Evolutionary conservation across 169 alveolate species (phyloP).

Genomic region (Plasmodium adleri): DNA sequence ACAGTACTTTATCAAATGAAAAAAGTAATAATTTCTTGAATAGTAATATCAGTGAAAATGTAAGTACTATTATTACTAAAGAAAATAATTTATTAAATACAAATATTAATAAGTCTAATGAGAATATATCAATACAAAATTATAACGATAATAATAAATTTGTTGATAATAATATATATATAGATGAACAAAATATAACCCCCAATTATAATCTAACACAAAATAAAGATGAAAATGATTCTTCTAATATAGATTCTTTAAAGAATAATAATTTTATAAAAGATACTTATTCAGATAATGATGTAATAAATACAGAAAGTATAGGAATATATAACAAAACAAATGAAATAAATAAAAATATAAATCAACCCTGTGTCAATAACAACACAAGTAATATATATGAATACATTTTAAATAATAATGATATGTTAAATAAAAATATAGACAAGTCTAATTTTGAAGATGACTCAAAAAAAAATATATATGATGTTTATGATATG

Average conservation of each 20-base stretch:
- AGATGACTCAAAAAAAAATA: not conserved
- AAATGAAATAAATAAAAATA: not conserved
- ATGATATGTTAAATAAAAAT: constrained; percentile 2
- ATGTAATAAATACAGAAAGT: not conserved
- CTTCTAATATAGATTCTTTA: not conserved
- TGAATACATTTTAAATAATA: not conserved
- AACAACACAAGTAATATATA: not conserved
- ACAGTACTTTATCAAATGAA: too few species aligned
- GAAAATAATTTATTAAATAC: not conserved
- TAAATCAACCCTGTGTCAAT: not conserved
- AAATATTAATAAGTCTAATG: not conserved
- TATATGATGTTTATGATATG: constrained; percentile 29
- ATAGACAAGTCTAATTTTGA: not conserved
- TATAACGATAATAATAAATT: not conserved
- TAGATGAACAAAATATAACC: too few species aligned
- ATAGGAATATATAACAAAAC: not conserved
- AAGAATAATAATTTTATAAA: not conserved
- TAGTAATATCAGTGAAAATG: too few species aligned
- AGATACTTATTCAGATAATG: not conserved
- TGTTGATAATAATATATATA: too few species aligned
- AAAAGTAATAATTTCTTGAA: too few species aligned
- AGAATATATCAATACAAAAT: not conserved
- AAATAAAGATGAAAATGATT: not conserved
- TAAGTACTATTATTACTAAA: not conserved
- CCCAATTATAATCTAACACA: too few species aligned